Conservation (phyloP, 2,329 filamentous ascomycete genomes). For the Colletotrichum gigasporum region DNA sequence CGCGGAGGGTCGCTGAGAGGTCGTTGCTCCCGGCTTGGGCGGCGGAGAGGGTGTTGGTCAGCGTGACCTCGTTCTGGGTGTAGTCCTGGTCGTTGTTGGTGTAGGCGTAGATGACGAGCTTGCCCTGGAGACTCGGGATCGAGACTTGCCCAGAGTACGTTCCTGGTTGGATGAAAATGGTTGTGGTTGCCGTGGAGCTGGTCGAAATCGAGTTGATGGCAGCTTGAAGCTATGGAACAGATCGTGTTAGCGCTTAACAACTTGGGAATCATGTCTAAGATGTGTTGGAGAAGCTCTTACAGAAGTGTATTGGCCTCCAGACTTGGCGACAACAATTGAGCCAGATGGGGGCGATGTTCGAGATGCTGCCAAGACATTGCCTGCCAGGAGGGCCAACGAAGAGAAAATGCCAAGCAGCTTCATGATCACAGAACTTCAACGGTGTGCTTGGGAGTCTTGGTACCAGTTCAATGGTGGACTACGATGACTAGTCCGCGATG, state of each 20-base stretch:
- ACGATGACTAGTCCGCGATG: background rate
- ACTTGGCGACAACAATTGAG: slow-evolving; percentile 57
- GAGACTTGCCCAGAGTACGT: slow-evolving; percentile 71
- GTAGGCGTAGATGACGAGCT: slow-evolving; percentile 66
- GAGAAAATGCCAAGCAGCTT: slow-evolving; percentile 11
- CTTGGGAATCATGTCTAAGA: background rate
- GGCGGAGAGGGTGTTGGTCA: slow-evolving; percentile 48
- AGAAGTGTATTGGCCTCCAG: slow-evolving; percentile 37
- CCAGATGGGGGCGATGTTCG: slow-evolving; percentile 54
- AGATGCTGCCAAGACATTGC: slow-evolving; percentile 38
- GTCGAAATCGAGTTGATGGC: slow-evolving; percentile 67
- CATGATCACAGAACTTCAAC: background rate
- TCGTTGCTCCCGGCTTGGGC: slow-evolving; percentile 63
- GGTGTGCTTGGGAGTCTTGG: background rate
- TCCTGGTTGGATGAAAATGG: slow-evolving; percentile 74
- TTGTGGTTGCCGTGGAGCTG: slow-evolving; percentile 57
- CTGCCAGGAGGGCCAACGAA: background rate
- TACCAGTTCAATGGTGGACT: background rate
- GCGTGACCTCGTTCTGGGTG: slow-evolving; percentile 64
- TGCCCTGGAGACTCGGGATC: slow-evolving; percentile 56
- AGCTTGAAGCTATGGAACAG: slow-evolving; percentile 51
- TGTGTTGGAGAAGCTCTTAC: background rate
- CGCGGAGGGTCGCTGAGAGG: slow-evolving; percentile 56
- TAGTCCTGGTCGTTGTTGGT: slow-evolving; percentile 64
- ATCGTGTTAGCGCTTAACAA: background rate